Evolutionary conservation across 495 filamentous ascomycete species (phyloP).

Genomic region (Lasiosphaeria hispida): DNA sequence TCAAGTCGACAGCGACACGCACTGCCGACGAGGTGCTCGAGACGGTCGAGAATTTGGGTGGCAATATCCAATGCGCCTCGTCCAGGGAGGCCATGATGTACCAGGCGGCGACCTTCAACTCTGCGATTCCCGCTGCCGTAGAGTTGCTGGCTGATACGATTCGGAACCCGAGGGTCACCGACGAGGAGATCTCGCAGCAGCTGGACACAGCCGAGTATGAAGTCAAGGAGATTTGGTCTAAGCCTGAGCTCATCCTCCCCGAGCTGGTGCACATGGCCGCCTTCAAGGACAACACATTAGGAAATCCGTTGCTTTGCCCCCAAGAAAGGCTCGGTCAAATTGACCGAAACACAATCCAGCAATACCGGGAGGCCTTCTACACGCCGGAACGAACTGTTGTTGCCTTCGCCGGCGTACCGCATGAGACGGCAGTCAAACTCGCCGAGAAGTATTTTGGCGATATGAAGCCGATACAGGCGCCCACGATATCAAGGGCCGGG

Average conservation of each 20-base stretch:
- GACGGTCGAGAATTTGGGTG: constrained; percentile 78
- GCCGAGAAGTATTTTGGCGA: constrained; percentile 87
- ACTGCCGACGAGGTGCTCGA: constrained; percentile 85
- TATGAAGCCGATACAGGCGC: constrained; percentile 60
- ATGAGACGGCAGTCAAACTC: constrained; percentile 74
- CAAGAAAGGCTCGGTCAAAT: constrained; percentile 77
- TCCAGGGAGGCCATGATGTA: constrained; percentile 98
- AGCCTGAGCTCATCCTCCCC: constrained; percentile 91
- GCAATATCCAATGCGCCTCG: constrained; percentile 94
- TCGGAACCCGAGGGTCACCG: constrained; percentile 81
- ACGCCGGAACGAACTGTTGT: constrained; percentile 87
- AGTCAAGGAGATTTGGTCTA: constrained; percentile 96
- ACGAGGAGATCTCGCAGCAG: constrained; percentile 83
- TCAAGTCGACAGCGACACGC: constrained; percentile 81
- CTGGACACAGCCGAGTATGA: constrained; percentile 91
- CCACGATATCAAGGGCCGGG: constrained; percentile 57
- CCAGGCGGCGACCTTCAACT: constrained; percentile 97
- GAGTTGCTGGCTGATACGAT: constrained; percentile 93
- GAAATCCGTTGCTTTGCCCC: constrained; percentile 90
- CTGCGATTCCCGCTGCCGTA: constrained; percentile 76
- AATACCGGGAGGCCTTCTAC: constrained; percentile 82
- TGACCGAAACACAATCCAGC: constrained; percentile 66
- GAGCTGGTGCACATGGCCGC: constrained; percentile 94
- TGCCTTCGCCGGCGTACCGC: constrained; percentile 89
- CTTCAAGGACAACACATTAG: constrained; percentile 91